Evolutionary conservation across 2,329 filamentous ascomycete genomes (phyloP), one percentile per base, ranked within the genome.

Genomic region (Alternaria burnsii): DNA sequence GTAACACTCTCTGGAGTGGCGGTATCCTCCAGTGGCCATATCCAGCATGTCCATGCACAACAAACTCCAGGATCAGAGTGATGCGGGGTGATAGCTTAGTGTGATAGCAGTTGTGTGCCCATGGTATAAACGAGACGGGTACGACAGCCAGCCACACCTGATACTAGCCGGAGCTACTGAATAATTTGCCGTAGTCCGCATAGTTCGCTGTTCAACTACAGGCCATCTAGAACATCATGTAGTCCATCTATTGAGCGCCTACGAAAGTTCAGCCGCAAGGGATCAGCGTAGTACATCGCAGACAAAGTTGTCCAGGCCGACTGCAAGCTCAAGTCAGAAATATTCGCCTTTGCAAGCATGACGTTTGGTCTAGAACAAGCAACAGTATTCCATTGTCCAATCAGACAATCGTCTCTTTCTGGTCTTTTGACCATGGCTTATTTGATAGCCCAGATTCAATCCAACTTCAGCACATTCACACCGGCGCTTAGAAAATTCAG

Each of bases 391-490:
- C 8, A 6, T 38, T 4, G 16, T 36, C 9, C 20, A 50, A 16
- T 26, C 22, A 32, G 24, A 48, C 18, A 50, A 8, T 9, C 0
- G 12, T 18, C 16, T 26, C 20, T 53, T 7, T 18, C 46, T 26
- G 24, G 9, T 3, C 34, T 18, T 4, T 20, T 24, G 4, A n/a
- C 10, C 8, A 18, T 9, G 18, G 5, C 11, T n/a, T 4, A 4
- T 3, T 20, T n/a, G 18, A 9, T 24, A 18, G 8, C 24, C 8
- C 10, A 22, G 4, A 26, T 26, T 48, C 20, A 55, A 43, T 40
- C 53, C n/a, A 57, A 12, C 38, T 57, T 57, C n/a, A 51, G 44
- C n/a, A 51, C 18, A 12, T 43, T 44, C 28, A 36, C 34, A 34
- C 40, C 30, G 1, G 18, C 20, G n/a, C 12, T 30, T 6, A 28